Base-by-base conservation (phyloP, 176 grass and related monocot species). In the Stipa capillata region DNA sequence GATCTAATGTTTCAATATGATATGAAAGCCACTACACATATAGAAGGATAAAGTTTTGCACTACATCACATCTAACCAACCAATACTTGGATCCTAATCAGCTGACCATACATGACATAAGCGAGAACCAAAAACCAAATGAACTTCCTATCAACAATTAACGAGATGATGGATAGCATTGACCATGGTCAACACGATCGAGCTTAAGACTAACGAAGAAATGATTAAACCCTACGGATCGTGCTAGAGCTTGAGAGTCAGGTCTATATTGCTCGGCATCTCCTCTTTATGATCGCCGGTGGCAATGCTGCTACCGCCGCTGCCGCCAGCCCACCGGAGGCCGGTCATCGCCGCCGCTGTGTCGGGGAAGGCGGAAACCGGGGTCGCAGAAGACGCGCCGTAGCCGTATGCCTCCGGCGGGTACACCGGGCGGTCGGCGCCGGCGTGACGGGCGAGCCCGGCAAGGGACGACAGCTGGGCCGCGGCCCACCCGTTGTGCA, bases 171-270 rank as follows among this genome's bases (percentile, higher is more conserved):
- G 2, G 45, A 56, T 21, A 69, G 18, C 42, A 48, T 73, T 62
- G 56, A 72, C 41, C 20, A 34, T 23, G 10, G 65, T 23, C 36
- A 80, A 56, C 65, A 56, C 5, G 50, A 73, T 33, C 59, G 8
- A 58, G 33, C 6, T 44, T 58, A 37, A 40, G 35, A 54, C 61
- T 20, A 33, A n/a, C 3, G 32, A 34, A 45, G 28, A 29, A 55
- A 55, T 54, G 76, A 71, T 43, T 25, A 16, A 6, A 76, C 18
- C 79, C 63, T 63, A 76, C 9, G 6, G 28, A 66, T 3, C 56
- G 68, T 79, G 8, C 58, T 88, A 88, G 24, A 88, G 86, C 75
- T 27, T 88, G 23, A 88, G 81, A 37, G 82, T 79, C 25, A 88
- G 50, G 86, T 88, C 86, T 59, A 88, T 50, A 1, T 58, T 73